Evolutionary conservation across 345 rosid genomes (phyloP), one percentile per base, ranked within the genome.

Genomic region (Luvunga scandens): DNA sequence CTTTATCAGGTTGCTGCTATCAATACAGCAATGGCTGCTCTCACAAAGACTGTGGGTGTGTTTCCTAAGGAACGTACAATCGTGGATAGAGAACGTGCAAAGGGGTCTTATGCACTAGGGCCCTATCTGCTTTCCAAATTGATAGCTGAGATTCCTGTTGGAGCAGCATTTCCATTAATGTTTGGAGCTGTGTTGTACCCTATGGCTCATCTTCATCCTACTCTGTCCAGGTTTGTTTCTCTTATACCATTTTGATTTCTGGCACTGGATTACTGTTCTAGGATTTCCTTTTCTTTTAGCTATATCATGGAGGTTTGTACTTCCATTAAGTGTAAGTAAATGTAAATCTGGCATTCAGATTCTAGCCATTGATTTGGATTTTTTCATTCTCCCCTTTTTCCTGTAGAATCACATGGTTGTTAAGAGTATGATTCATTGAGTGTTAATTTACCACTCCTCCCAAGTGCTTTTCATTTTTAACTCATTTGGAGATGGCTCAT

Each of bases 11-110:
- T 96, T 65, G 91, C 97, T 50, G 99, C 98, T 73, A 94, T 96
- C 87, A 96, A 93, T 87, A 96, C 99, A 9, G 99, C 98, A 62
- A 96, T 96, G 99, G 98, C 98, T 86, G 98, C 99, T 85, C 97
- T 96, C 34, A 96, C 99, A 75, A 96, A 93, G 85, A 96, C 98
- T 7, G 97, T 91, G 74, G 94, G 98, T 64, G 97, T 96, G 76
- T 96, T 96, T 83, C 99, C 99, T 56, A 96, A 93, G 87, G 99
- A 96, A 84, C 94, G 98, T 77, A 88, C 93, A 56, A 92, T 96
- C 74, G 97, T 96, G 57, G 95, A 92, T 80, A 92, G 98, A 85
- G 99, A 96, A 82, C 92, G 94, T 71, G 90, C 92, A 25, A 96
- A 96, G 86, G 97, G 95, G 18, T 96, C 97, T 77, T 96, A 96